Percentiles rank a stretch among this genome's conserved stretches.
These are phyloP conservation scores for Conticribra guillardii DNA, from an alignment of 108 stramenopile genomes.

Conservation along the genomic window DNA sequence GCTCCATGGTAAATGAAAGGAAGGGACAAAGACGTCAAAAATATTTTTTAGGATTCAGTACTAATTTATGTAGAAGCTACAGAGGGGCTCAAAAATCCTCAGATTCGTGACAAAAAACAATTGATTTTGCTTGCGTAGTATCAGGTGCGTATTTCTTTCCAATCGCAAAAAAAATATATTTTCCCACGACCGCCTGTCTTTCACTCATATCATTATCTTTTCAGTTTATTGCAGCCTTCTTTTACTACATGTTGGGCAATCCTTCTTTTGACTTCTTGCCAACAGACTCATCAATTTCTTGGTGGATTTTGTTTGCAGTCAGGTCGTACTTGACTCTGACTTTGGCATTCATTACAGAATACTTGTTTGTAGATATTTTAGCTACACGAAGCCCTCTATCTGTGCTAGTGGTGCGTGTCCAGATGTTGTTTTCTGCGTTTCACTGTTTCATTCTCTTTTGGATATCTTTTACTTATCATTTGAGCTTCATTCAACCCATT, in stretches of 20 bases:
- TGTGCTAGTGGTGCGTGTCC: conserved; percentile 7
- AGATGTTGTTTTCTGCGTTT: no score
- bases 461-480: not conserved
- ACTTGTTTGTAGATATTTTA: conserved; percentile 58
- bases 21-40: no score
- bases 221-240: conserved; percentile 45
- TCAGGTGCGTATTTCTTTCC: no score
- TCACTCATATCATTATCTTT: no score
- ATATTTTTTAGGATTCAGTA: no score
- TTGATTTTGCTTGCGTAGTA: no score
- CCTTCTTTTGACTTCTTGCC: conserved; percentile 68
- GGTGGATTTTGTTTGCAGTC: conserved; percentile 73
- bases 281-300: conserved; percentile 57
- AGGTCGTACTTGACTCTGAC: conserved; percentile 65
- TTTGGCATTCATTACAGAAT: conserved; percentile 58
- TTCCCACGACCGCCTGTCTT: no score
- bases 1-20: no score
- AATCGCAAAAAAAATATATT: no score
- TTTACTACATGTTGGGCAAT: conserved; percentile 66
- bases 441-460: not conserved
- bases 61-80: no score
- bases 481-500: not conserved
- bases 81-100: no score
- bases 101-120: no score
- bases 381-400: conserved; percentile 47